Evolutionary conservation across 192 early-diverging fungal genomes (phyloP).

Genomic region (Backusella macrospora): DNA sequence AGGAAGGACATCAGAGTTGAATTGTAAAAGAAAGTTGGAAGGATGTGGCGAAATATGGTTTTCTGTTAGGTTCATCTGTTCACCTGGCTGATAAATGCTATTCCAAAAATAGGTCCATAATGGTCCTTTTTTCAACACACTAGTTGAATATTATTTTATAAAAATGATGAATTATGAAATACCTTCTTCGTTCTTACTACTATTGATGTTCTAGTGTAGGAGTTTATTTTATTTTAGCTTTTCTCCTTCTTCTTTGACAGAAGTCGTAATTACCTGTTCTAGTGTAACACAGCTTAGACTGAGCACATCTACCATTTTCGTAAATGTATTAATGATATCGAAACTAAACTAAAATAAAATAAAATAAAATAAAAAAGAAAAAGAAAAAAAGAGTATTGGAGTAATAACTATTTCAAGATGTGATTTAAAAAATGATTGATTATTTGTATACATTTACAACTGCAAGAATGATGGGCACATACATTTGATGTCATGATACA

Average conservation of each 20-base stretch:
- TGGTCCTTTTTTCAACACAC: not conserved
- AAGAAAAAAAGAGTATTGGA: not conserved
- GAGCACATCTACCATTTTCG: not conserved
- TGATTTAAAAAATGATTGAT: not conserved
- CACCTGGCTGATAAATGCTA: not conserved
- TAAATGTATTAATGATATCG: too few species aligned
- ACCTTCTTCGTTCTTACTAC: not conserved
- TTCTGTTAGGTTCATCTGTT: not conserved
- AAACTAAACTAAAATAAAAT: too few species aligned
- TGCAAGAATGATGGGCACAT: conserved; percentile 10
- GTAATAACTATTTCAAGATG: not conserved
- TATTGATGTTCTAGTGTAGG: not conserved
- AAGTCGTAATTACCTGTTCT: not conserved
- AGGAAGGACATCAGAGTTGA: not conserved
- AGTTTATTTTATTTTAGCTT: too few species aligned
- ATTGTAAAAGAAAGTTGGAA: not conserved
- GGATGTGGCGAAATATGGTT: not conserved
- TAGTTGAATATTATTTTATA: too few species aligned
- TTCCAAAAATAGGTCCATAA: not conserved
- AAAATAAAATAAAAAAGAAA: not conserved
- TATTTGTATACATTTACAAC: conserved; percentile 3
- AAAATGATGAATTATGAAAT: not conserved
- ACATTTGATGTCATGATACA: not conserved
- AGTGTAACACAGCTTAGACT: not conserved
- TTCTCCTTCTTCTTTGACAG: not conserved